Conservation (phyloP, 768 basidiomycete genomes). For the Amanita muscaria region DNA sequence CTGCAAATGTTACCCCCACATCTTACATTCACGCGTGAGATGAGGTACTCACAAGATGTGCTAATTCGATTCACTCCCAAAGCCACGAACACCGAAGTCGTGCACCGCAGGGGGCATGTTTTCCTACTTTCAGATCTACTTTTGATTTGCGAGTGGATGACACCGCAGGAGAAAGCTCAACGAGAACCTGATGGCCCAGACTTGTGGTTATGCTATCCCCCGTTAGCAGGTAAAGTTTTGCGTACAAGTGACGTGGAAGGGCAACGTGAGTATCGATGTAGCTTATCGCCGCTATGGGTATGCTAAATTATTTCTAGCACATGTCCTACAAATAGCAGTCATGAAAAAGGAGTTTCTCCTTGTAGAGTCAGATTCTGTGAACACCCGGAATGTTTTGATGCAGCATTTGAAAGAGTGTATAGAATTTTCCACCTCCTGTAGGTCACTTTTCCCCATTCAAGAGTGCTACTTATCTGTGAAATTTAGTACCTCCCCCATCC, state of each 20-base stretch:
- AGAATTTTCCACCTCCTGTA: constrained; percentile 67
- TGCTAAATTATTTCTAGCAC: constrained; percentile 35
- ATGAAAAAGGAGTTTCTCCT: constrained; percentile 82
- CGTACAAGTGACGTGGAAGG: constrained; percentile 53
- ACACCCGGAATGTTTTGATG: constrained; percentile 54
- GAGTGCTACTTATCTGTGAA: neutral
- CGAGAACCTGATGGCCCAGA: constrained; percentile 54
- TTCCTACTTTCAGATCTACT: constrained; percentile 91
- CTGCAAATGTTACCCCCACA: constrained; percentile 82
- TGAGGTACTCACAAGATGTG: constrained; percentile 67
- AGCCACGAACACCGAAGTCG: constrained; percentile 62
- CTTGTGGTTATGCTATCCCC: constrained; percentile 92
- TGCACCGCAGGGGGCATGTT: constrained; percentile 73
- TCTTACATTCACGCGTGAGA: constrained; percentile 67
- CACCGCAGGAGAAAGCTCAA: constrained; percentile 48
- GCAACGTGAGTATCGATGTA: constrained; percentile 37
- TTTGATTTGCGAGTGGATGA: constrained; percentile 81
- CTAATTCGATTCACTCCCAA: constrained; percentile 70
- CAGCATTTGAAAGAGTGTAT: constrained; percentile 77
- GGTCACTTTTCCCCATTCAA: constrained; percentile 21
- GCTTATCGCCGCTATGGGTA: neutral
- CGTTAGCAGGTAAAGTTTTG: constrained; percentile 89
- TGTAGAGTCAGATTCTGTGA: constrained; percentile 50
- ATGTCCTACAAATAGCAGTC: constrained; percentile 66
- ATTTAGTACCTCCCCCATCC: constrained; percentile 44